A percentile compares a stretch with the other conserved stretches of the same genome.
These are phyloP conservation scores for Kwoniella shivajii DNA, from an alignment of 1,284 basidiomycete genomes.

Conservation along the genomic window DNA sequence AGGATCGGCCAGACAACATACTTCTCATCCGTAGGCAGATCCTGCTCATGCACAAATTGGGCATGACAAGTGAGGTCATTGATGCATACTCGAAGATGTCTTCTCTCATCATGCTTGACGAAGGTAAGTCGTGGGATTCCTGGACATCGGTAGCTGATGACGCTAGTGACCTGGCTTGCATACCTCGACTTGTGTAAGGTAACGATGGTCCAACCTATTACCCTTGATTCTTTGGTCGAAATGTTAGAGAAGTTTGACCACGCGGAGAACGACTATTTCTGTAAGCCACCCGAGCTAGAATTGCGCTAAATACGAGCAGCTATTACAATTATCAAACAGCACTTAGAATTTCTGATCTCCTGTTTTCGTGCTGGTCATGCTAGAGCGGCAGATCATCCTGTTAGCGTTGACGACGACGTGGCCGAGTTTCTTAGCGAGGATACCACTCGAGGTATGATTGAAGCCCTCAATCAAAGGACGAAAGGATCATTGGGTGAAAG, in stretches of 20 bases:
- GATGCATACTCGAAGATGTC: slow-evolving; percentile 20
- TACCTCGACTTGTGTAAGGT: slow-evolving; percentile 36
- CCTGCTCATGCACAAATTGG: slow-evolving; percentile 28
- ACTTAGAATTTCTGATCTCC: slow-evolving; percentile 66
- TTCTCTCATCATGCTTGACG: slow-evolving; percentile 35
- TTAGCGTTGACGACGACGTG: slow-evolving; percentile 50
- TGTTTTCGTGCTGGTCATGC: slow-evolving; percentile 40
- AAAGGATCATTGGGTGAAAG: slow-evolving; percentile 61
- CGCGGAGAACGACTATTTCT: slow-evolving; percentile 78
- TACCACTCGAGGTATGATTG: slow-evolving; percentile 63
- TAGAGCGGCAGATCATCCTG: slow-evolving; percentile 52
- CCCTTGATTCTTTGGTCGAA: slow-evolving; percentile 60
- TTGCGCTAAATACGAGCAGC: slow-evolving; percentile 57
- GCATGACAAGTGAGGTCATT: slow-evolving; percentile 17
- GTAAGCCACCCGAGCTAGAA: slow-evolving; percentile 58
- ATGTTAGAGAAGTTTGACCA: slow-evolving; percentile 66
- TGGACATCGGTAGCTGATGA: not conserved
- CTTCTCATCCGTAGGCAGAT: slow-evolving; percentile 36
- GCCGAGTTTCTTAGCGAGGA: slow-evolving; percentile 54
- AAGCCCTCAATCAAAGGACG: slow-evolving; percentile 62
- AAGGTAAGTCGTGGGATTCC: slow-evolving; percentile 26
- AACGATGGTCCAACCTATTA: slow-evolving; percentile 15
- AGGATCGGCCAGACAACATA: slow-evolving; percentile 34
- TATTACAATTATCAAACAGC: slow-evolving; percentile 68
- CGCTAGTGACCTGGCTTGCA: slow-evolving; percentile 37